phyloP scores from a whole-genome alignment of 768 basidiomycete genomes.

The Mrakia gelida region DNA sequence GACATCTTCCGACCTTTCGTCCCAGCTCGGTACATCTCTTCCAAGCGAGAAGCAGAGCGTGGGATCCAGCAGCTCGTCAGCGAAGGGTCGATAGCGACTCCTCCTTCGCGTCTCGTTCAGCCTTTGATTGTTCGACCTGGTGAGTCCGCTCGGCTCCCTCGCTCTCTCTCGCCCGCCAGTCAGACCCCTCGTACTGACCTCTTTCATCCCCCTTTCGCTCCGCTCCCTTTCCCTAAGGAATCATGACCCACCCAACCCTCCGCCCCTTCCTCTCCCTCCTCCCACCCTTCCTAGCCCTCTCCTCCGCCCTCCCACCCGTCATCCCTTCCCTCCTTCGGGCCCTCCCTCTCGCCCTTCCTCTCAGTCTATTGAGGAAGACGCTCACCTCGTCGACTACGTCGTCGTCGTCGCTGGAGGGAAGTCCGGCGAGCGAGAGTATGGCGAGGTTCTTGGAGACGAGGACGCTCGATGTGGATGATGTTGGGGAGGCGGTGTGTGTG shows the following conservation, averaged over 20 bases:
- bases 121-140: constrained; percentile 80
- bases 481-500: constrained; percentile 67
- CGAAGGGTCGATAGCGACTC: neutral
- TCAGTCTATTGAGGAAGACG: neutral
- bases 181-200: neutral
- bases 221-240: constrained; percentile 52
- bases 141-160: constrained; percentile 47
- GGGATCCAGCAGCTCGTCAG: constrained; percentile 54
- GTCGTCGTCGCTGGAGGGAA: constrained; percentile 35
- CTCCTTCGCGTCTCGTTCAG: constrained; percentile 1
- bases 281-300: constrained; percentile 76
- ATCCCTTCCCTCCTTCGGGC: constrained; percentile 62
- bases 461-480: constrained; percentile 93
- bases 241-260: constrained; percentile 93
- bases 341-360: constrained; percentile 46
- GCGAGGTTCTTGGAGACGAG: constrained; percentile 64
- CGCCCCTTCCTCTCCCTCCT: constrained; percentile 83
- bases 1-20: constrained; percentile 85
- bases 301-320: constrained; percentile 64
- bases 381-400: constrained; percentile 13
- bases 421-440: constrained; percentile 31
- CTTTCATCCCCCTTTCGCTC: neutral
- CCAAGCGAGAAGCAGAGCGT: constrained; percentile 87
- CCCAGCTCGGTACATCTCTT: constrained; percentile 78
- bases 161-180: neutral